Evolutionary conservation across 2,329 filamentous ascomycete genomes (phyloP).

Genomic region (Colletotrichum spaethianum): DNA sequence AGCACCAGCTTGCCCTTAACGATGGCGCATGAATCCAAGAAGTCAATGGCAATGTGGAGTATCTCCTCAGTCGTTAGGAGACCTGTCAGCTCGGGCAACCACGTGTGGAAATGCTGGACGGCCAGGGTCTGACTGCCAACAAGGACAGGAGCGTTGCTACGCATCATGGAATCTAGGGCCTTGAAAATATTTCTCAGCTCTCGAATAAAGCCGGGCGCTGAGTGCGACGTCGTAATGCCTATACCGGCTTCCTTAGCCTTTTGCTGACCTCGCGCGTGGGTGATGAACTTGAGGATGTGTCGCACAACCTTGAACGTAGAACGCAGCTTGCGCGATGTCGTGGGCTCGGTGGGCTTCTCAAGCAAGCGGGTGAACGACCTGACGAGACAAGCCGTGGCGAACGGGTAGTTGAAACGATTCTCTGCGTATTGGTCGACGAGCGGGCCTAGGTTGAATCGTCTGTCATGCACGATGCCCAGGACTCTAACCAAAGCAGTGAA

Average conservation of each 20-base stretch:
- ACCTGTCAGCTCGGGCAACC: constrained; percentile 90
- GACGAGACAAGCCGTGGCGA: constrained; percentile 89
- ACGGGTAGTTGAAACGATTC: constrained; percentile 91
- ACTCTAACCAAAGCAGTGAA: constrained; percentile 93
- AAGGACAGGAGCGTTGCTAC: constrained; percentile 84
- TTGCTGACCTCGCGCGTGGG: constrained; percentile 88
- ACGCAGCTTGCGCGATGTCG: constrained; percentile 86
- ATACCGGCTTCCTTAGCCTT: constrained; percentile 90
- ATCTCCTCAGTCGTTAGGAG: constrained; percentile 88
- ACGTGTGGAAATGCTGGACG: constrained; percentile 96
- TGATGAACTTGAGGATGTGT: constrained; percentile 95
- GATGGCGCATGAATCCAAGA: constrained; percentile 89
- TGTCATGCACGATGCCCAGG: constrained; percentile 92
- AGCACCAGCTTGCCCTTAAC: constrained; percentile 93
- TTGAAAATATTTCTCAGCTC: constrained; percentile 92
- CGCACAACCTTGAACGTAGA: constrained; percentile 95
- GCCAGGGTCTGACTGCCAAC: constrained; percentile 95
- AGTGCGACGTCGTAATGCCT: constrained; percentile 78
- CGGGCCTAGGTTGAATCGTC: constrained; percentile 91
- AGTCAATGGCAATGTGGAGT: constrained; percentile 90
- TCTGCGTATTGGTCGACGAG: constrained; percentile 94
- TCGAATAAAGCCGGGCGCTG: constrained; percentile 79
- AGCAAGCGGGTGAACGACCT: constrained; percentile 89
- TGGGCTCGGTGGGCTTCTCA: constrained; percentile 84
- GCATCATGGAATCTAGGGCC: constrained; percentile 90